Evolutionary conservation across 1,284 basidiomycete genomes (phyloP).

Genomic region (Sparassis latifolia): DNA sequence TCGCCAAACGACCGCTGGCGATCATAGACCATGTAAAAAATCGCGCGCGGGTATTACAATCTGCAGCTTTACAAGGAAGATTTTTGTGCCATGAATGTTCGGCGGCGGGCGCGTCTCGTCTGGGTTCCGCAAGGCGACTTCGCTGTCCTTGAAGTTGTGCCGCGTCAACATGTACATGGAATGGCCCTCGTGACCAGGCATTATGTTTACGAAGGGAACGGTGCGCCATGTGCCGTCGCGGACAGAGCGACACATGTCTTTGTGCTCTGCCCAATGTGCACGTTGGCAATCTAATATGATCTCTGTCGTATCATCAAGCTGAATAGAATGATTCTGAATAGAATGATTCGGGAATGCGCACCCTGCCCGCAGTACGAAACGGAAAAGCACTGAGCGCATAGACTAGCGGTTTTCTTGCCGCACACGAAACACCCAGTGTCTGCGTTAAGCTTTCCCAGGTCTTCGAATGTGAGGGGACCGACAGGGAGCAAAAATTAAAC

Average conservation of each 20-base stretch:
- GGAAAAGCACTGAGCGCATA: conserved; percentile 31
- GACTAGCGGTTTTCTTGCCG: conserved; percentile 25
- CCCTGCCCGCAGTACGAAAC: conserved; percentile 32
- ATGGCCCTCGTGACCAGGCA: conserved; percentile 9
- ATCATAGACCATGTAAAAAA: conserved; percentile 31
- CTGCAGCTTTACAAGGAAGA: conserved; percentile 39
- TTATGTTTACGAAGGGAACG: conserved; percentile 18
- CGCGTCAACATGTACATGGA: conserved; percentile 6
- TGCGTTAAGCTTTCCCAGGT: conserved; percentile 29
- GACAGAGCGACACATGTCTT: conserved; percentile 30
- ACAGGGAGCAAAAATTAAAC: conserved; percentile 35
- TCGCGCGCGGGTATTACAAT: conserved; percentile 1
- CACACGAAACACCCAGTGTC: conserved; percentile 34
- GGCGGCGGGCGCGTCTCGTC: conserved; percentile 13
- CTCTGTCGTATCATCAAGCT: no score
- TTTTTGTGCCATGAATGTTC: conserved; percentile 29
- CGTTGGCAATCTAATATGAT: conserved; percentile 30
- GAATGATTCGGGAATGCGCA: conserved; percentile 9
- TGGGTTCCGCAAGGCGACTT: not conserved
- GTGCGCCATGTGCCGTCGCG: conserved; percentile 34
- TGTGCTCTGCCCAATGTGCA: conserved; percentile 35
- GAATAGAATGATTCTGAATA: no score
- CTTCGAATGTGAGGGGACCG: conserved; percentile 30
- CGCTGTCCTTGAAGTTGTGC: conserved; percentile 8
- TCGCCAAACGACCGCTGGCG: conserved; percentile 30